Conservation (phyloP, 768 basidiomycete genomes). For the Suillus subalutaceus region DNA sequence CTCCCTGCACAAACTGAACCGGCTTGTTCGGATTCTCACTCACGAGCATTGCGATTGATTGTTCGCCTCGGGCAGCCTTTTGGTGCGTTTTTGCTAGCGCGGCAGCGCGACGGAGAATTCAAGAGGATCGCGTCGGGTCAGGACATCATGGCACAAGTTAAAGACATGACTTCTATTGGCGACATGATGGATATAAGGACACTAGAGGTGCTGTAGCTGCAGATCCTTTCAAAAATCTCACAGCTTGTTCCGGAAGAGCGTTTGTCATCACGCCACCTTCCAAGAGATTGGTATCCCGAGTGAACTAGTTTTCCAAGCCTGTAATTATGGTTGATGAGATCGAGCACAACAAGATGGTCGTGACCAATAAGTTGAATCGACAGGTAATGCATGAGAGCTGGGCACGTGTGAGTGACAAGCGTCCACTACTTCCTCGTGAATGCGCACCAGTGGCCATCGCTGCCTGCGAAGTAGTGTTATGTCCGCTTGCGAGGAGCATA, state of each 20-base stretch:
- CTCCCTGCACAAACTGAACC: neutral
- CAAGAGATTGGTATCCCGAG: neutral
- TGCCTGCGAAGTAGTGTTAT: no score
- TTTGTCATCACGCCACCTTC: neutral
- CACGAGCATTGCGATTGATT: neutral
- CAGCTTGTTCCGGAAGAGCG: neutral
- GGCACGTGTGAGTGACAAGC: no score
- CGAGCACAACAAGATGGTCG: no score
- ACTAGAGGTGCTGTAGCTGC: neutral
- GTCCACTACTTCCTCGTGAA: no score
- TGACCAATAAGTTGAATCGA: no score
- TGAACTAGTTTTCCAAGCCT: neutral
- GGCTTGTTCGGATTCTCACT: neutral
- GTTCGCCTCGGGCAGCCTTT: neutral
- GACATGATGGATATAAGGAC: neutral
- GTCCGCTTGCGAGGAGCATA: no score
- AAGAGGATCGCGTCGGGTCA: neutral
- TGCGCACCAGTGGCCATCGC: no score
- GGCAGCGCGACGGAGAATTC: neutral
- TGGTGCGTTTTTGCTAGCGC: neutral
- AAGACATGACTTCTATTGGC: neutral
- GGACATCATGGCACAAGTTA: neutral
- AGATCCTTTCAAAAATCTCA: neutral
- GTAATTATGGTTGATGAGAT: neutral
- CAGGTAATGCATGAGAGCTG: no score